phyloP scores from a whole-genome alignment of 805 yeast genomes.

The Pichia exigua region DNA sequence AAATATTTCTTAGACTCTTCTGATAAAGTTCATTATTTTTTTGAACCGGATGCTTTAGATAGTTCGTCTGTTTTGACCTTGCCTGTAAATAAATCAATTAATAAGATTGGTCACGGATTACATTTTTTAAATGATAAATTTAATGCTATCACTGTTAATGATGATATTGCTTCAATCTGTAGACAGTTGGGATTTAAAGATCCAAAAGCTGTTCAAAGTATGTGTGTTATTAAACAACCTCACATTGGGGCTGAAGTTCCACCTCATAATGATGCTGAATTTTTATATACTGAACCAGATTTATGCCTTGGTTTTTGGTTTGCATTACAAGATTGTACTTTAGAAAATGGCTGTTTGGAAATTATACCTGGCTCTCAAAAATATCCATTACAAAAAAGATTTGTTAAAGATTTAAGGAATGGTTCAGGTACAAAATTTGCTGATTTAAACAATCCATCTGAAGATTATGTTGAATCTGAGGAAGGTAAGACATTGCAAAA shows the following conservation, averaged over 20 bases:
- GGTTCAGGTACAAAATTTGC: constrained; percentile 53
- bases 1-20: constrained; percentile 61
- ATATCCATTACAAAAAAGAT: constrained; percentile 49
- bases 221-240: constrained; percentile 76
- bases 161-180: constrained; percentile 44
- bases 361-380: constrained; percentile 66
- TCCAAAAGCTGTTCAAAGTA: constrained; percentile 68
- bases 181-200: constrained; percentile 45
- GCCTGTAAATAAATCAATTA: constrained; percentile 50
- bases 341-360: constrained; percentile 59
- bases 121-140: constrained; percentile 52
- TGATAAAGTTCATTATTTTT: constrained; percentile 60
- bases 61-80: constrained; percentile 34
- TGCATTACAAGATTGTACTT: constrained; percentile 67
- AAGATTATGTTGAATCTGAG: constrained; percentile 15
- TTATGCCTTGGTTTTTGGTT: constrained; percentile 76
- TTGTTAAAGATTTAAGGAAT: constrained; percentile 45
- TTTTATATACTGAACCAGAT: constrained; percentile 63
- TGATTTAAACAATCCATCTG: constrained; percentile 15
- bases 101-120: constrained; percentile 74
- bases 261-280: constrained; percentile 68
- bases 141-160: constrained; percentile 41
- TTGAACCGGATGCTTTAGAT: constrained; percentile 61
- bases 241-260: constrained; percentile 69
- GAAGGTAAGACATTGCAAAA: constrained; percentile 22